These are phyloP conservation scores for Fusarium guadeloupense DNA, from an alignment of 2,329 filamentous ascomycete species.

Conservation along the genomic window DNA sequence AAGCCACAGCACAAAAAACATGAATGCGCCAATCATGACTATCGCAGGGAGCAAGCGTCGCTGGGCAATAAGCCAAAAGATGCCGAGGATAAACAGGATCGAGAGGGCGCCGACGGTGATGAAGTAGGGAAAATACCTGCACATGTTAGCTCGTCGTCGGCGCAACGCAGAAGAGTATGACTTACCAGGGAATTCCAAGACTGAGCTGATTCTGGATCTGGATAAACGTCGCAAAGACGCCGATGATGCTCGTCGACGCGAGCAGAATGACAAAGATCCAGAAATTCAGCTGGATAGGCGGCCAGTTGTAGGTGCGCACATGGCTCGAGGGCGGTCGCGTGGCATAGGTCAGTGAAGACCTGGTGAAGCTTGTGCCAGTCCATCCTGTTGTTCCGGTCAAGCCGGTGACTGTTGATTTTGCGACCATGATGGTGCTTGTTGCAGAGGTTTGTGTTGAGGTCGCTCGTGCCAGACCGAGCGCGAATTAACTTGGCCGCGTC, in stretches of 20 bases:
- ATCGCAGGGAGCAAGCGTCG: conserved; percentile 69
- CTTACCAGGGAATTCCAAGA: conserved; percentile 68
- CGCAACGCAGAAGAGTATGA: background rate
- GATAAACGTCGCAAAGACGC: conserved; percentile 69
- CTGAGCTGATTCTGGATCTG: conserved; percentile 64
- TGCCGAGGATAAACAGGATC: conserved; percentile 71
- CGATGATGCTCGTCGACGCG: conserved; percentile 66
- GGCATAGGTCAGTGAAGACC: conserved; percentile 56
- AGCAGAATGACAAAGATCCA: conserved; percentile 74
- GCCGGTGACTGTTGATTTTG: conserved; percentile 41
- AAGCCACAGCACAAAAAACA: conserved; percentile 74
- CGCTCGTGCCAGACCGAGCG: background rate
- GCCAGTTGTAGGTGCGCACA: conserved; percentile 73
- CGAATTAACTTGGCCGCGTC: background rate
- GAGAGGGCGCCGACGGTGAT: conserved; percentile 67
- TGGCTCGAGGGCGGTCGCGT: conserved; percentile 53
- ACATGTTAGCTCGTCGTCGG: background rate
- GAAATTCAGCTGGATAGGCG: conserved; percentile 71
- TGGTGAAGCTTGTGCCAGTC: conserved; percentile 43
- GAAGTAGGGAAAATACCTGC: conserved; percentile 74
- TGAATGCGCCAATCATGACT: conserved; percentile 71
- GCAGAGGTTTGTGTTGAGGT: background rate
- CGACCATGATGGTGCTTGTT: conserved; percentile 37
- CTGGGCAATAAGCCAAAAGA: conserved; percentile 70
- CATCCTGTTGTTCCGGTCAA: conserved; percentile 45